phyloP scores from a whole-genome alignment of 2,329 filamentous ascomycete species.

The Ophiobolus disseminans region DNA sequence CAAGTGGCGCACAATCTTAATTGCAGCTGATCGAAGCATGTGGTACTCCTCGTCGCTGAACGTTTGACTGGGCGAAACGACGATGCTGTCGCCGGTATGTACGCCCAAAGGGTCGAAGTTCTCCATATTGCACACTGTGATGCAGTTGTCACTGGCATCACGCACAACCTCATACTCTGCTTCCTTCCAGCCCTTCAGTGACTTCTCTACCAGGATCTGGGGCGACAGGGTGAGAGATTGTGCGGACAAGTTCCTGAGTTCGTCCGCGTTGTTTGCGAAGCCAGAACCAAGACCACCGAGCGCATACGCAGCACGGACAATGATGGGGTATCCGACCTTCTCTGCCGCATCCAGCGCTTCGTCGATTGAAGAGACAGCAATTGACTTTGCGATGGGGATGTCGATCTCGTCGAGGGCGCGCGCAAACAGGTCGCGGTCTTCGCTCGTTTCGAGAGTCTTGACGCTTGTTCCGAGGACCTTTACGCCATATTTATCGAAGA shows the following conservation, averaged over 20 bases:
- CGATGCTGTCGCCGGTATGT: constrained; percentile 98
- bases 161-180: constrained; percentile 98
- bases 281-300: constrained; percentile 95
- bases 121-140: constrained; percentile 98
- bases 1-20: constrained; percentile 97
- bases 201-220: constrained; percentile 98
- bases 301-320: constrained; percentile 95
- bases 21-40: constrained; percentile 96
- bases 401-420: constrained; percentile 96
- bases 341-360: constrained; percentile 89
- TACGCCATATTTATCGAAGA: constrained; percentile 94
- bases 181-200: constrained; percentile 99
- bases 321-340: constrained; percentile 93
- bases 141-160: constrained; percentile 97
- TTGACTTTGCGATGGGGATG: constrained; percentile 95
- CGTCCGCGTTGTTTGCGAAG: constrained; percentile 92
- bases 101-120: constrained; percentile 98
- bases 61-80: constrained; percentile 95
- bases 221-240: constrained; percentile 91
- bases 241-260: constrained; percentile 91
- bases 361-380: constrained; percentile 89
- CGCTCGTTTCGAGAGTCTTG: constrained; percentile 89
- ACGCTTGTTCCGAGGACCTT: constrained; percentile 95
- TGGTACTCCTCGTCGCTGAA: constrained; percentile 98
- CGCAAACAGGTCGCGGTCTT: constrained; percentile 95